These are phyloP conservation scores for Marasmius oreades DNA, from an alignment of 1,284 basidiomycete species.

Conservation along the genomic window DNA sequence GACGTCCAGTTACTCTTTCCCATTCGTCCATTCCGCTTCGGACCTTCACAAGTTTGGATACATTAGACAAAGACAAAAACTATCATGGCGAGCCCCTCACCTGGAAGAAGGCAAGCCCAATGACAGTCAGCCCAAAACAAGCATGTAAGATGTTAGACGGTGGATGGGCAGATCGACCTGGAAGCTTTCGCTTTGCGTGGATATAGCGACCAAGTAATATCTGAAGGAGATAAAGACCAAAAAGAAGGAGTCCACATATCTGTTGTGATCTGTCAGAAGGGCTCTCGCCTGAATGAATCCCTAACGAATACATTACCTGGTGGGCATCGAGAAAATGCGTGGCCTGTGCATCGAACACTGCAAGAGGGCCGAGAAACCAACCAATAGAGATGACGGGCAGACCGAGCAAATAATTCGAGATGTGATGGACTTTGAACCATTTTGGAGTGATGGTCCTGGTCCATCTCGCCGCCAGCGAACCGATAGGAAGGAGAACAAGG, in stretches of 20 bases:
- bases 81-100: slow-evolving; percentile 23
- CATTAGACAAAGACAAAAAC: neutral
- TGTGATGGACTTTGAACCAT: slow-evolving; percentile 60
- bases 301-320: slow-evolving; percentile 32
- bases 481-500: slow-evolving; percentile 56
- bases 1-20: slow-evolving; percentile 33
- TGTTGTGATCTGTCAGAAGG: slow-evolving; percentile 22
- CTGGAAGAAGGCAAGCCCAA: slow-evolving; percentile 46
- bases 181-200: slow-evolving; percentile 38
- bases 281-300: slow-evolving; percentile 1
- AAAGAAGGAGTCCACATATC: slow-evolving; percentile 52
- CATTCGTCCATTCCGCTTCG: slow-evolving; percentile 43
- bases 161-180: slow-evolving; percentile 36
- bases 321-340: slow-evolving; percentile 45
- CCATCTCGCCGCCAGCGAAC: slow-evolving; percentile 58
- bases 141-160: slow-evolving; percentile 49
- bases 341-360: slow-evolving; percentile 42
- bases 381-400: slow-evolving; percentile 50
- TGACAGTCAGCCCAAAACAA: slow-evolving; percentile 39
- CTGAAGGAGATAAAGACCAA: slow-evolving; percentile 53
- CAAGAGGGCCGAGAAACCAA: slow-evolving; percentile 46
- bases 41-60: slow-evolving; percentile 24
- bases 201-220: slow-evolving; percentile 52
- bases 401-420: slow-evolving; percentile 42
- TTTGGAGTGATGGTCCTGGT: slow-evolving; percentile 49